Evolutionary conservation across 352 stramenopile species (phyloP).

Genomic region (Aphanomyces astaci): DNA sequence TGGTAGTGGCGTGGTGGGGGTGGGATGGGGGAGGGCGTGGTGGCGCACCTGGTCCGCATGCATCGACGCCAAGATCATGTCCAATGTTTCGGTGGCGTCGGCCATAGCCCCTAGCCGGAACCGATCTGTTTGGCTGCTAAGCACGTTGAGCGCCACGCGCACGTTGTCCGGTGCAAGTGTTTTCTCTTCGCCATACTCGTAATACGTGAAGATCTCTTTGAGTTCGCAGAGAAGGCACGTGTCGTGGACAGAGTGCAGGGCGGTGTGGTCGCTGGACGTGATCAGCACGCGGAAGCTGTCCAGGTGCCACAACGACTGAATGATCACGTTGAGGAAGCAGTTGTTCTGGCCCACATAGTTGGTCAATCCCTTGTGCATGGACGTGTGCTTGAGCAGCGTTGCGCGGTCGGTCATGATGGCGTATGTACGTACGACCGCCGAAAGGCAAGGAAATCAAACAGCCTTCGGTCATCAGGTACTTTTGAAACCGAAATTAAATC

Average conservation of each 20-base stretch:
- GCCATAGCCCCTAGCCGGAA: conserved; percentile 80
- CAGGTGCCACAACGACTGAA: conserved; percentile 87
- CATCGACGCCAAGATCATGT: conserved; percentile 68
- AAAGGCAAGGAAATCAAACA: too few relatives aligned
- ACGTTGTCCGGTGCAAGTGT: conserved; percentile 71
- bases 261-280: conserved; percentile 62
- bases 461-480: too few relatives aligned
- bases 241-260: conserved; percentile 38
- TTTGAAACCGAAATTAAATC: background rate
- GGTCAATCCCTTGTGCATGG: conserved; percentile 53
- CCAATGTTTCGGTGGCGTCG: conserved; percentile 76
- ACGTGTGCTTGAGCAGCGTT: conserved; percentile 18
- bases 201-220: conserved; percentile 78
- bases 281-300: conserved; percentile 78
- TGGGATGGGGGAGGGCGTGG: background rate
- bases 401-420: conserved; percentile 8
- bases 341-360: conserved; percentile 85
- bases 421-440: too few relatives aligned
- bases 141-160: conserved; percentile 46
- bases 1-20: background rate
- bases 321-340: conserved; percentile 88
- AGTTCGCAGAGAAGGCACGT: conserved; percentile 75
- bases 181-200: conserved; percentile 71
- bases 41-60: conserved; percentile 56
- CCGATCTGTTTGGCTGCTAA: conserved; percentile 19